These are phyloP conservation scores for Brasilioporus rufonigricans DNA, from an alignment of 768 basidiomycete genomes.

Conservation along the genomic window DNA sequence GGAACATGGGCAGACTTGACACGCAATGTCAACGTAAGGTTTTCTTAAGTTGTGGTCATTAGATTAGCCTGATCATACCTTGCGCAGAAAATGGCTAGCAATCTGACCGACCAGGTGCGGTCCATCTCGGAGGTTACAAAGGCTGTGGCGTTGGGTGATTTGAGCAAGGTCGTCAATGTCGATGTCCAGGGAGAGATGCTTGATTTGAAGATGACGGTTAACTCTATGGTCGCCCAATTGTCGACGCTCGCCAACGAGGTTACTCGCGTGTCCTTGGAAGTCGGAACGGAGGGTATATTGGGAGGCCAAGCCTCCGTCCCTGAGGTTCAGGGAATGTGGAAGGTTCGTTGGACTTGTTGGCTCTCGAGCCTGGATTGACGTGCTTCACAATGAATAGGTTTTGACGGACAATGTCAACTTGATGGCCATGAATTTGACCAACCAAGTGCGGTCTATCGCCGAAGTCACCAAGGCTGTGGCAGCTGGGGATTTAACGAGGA, in stretches of 20 bases:
- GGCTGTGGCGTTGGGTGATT: slow-evolving; percentile 78
- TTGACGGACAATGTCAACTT: slow-evolving; percentile 82
- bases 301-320: slow-evolving; percentile 91
- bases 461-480: slow-evolving; percentile 96
- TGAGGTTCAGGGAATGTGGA: slow-evolving; percentile 95
- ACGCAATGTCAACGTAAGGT: slow-evolving; percentile 78
- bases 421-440: slow-evolving; percentile 89
- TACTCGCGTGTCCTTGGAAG: slow-evolving; percentile 89
- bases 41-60: background rate
- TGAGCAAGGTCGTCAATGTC: slow-evolving; percentile 82
- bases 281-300: slow-evolving; percentile 89
- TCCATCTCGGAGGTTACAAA: slow-evolving; percentile 87
- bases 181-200: slow-evolving; percentile 96
- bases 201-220: slow-evolving; percentile 77
- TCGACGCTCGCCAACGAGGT: slow-evolving; percentile 78
- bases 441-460: slow-evolving; percentile 87
- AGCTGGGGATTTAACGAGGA: slow-evolving; percentile 88
- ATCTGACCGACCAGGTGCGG: slow-evolving; percentile 83
- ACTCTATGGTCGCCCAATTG: slow-evolving; percentile 73
- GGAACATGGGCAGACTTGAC: slow-evolving; percentile 94
- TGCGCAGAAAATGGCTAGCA: slow-evolving; percentile 79
- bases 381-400: slow-evolving; percentile 31
- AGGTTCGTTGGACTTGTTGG: slow-evolving; percentile 42
- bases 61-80: background rate
- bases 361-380: slow-evolving; percentile 14